phyloP scores from a whole-genome alignment of 1,284 basidiomycete genomes.

The Trichosporon ovoides region DNA sequence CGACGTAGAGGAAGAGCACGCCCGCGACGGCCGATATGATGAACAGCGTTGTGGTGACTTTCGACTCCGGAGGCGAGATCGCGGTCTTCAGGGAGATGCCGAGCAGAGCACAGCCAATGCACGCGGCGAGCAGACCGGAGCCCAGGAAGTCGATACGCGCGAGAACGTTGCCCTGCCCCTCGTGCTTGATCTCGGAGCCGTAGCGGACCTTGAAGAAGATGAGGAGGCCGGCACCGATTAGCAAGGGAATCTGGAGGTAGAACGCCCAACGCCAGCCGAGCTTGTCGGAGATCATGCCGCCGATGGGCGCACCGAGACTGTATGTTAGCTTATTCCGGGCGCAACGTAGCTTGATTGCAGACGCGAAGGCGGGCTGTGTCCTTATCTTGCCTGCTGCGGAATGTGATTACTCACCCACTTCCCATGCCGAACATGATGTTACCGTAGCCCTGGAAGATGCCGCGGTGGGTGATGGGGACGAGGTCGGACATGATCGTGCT shows the following conservation, averaged over 20 bases:
- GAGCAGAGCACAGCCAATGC: slow-evolving; percentile 67
- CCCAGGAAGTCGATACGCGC: slow-evolving; percentile 78
- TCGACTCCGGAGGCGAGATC: slow-evolving; percentile 39
- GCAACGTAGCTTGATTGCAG: no score
- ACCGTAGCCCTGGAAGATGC: slow-evolving; percentile 80
- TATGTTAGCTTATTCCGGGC: no score
- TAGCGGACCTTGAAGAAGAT: slow-evolving; percentile 65
- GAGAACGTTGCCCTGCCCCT: slow-evolving; percentile 52
- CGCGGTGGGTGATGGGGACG: slow-evolving; percentile 68
- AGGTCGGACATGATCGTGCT: slow-evolving; percentile 45
- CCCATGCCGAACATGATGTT: slow-evolving; percentile 59
- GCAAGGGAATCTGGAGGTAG: slow-evolving; percentile 66
- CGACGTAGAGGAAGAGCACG: slow-evolving; percentile 63
- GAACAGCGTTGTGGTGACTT: slow-evolving; percentile 63
- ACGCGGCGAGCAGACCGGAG: slow-evolving; percentile 66
- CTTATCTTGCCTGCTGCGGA: no score
- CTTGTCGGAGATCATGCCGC: slow-evolving; percentile 75
- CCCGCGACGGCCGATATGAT: slow-evolving; percentile 56
- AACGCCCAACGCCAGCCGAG: slow-evolving; percentile 65
- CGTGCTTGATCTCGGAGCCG: slow-evolving; percentile 1
- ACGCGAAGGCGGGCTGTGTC: no score
- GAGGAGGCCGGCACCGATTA: slow-evolving; percentile 63
- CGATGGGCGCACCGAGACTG: slow-evolving; percentile 81
- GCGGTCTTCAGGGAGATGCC: slow-evolving; percentile 69
- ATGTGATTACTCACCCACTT: slow-evolving; percentile 52